Evolutionary conservation across 139 green algal species (phyloP), one percentile per base, ranked within the genome.

Genomic region (Picochlorum sp.): DNA sequence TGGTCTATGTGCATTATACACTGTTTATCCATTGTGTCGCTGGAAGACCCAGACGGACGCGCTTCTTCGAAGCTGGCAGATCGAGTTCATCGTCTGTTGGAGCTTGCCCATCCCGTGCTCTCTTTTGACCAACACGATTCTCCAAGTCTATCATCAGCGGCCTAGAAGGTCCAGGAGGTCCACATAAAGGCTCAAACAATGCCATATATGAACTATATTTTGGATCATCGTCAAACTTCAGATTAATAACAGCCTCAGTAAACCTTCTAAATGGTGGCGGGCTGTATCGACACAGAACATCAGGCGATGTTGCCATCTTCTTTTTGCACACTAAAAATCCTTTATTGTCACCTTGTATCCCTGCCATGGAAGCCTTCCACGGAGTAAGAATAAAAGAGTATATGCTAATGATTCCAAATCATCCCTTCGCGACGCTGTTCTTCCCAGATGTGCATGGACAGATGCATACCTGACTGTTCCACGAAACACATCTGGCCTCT

Each of bases 311-410:
- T 26, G 88, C 88, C 94, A 99, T 99, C 86, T 99, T 99, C 86
- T 99, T 99, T 72, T 98, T 98, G 88, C 94, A 99, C 24, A 99
- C 94, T 47, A 98, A 76, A 82, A 95, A 98, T 54, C 94, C 94
- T 77, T 97, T 97, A 83, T 72, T 61, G 44, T 66, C 57, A 55
- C 57, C 81, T 85, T 97, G 71, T 97, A 97, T 4, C 91, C 91
- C 74, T 89, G 84, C 88, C 88, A 96, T 5, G 92, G 91, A 68
- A 98, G 74, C 2, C 92, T 61, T 13, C 89, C 88, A 52, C 92
- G 91, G 11, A 99, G 81, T 68, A 99, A 82, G 75, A 99, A 99
- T 13, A 98, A 75, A 63, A 99, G 88, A 18, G 94, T 99, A 87
- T 99, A 99, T 14, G 92, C 94, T 28, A 99, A 81, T 4, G 83